These are phyloP conservation scores for Andalucia godoyi DNA, from an alignment of 78 protist species.

Conservation along the genomic window DNA sequence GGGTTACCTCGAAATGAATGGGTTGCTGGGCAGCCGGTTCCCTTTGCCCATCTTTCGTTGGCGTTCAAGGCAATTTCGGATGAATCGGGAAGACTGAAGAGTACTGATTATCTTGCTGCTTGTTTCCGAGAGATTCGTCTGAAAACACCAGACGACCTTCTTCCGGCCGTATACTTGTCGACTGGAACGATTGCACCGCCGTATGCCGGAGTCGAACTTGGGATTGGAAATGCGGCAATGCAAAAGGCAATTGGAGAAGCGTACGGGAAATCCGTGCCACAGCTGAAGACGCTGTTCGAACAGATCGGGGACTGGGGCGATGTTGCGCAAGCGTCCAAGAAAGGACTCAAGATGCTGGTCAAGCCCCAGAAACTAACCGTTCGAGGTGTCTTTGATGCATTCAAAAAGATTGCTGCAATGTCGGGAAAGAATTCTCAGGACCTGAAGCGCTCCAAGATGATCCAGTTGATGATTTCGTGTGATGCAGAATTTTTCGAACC, in stretches of 20 bases:
- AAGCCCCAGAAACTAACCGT: conserved; percentile 16
- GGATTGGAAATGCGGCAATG: conserved; percentile 80
- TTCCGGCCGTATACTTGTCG: conserved; percentile 33
- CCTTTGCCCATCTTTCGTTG: too few species aligned
- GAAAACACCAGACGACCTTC: conserved; percentile 38
- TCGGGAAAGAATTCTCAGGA: conserved; percentile 12
- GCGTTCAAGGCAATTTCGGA: conserved; percentile 30
- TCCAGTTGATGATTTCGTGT: conserved; percentile 51
- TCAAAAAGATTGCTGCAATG: background rate
- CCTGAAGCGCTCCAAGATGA: conserved; percentile 40
- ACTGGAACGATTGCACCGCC: conserved; percentile 67
- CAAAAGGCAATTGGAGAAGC: conserved; percentile 62
- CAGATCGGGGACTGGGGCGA: conserved; percentile 79
- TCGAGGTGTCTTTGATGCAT: background rate
- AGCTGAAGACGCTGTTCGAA: conserved; percentile 30
- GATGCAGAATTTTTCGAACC: conserved; percentile 54
- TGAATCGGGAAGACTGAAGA: conserved; percentile 12
- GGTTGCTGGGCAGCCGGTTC: too few species aligned
- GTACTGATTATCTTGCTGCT: conserved; percentile 26
- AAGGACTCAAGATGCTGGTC: background rate
- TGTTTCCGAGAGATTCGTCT: conserved; percentile 33
- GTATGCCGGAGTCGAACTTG: conserved; percentile 79
- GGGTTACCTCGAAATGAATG: too few species aligned
- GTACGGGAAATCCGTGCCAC: conserved; percentile 35
- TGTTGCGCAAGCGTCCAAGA: conserved; percentile 44